Percentiles rank a stretch among this genome's conserved stretches.
Conservation (phyloP, 73 alveolate species). For the Paramecium sexaurelia region DNA sequence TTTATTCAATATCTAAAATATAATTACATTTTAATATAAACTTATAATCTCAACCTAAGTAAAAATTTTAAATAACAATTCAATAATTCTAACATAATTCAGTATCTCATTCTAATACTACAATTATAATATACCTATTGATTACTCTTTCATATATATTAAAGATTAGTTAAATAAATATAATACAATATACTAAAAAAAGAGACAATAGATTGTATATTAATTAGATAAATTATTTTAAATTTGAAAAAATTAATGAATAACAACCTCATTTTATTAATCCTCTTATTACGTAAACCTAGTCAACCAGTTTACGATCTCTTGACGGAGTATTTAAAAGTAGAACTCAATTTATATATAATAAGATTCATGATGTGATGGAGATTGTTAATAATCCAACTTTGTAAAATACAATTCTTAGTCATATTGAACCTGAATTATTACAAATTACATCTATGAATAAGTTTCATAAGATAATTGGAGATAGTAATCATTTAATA, state of each 20-base stretch:
- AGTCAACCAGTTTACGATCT: background rate
- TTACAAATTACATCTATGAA: background rate
- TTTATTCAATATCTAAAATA: too few species aligned
- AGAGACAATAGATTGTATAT: background rate
- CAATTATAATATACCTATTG: too few species aligned
- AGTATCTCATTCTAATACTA: too few species aligned
- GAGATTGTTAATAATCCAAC: slow-evolving; percentile 21
- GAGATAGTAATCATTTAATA: slow-evolving; percentile 19
- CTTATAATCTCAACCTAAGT: too few species aligned
- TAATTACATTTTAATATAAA: too few species aligned
- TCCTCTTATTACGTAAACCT: slow-evolving; percentile 14
- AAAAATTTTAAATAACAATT: too few species aligned
- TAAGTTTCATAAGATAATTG: slow-evolving; percentile 21
- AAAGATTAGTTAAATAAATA: too few species aligned
- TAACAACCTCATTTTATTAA: background rate
- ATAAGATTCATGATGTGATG: background rate
- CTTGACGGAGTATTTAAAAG: slow-evolving; percentile 14
- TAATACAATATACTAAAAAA: too few species aligned
- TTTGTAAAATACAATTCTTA: background rate
- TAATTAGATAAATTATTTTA: background rate
- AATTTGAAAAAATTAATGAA: slow-evolving; percentile 38
- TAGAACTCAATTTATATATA: background rate
- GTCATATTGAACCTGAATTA: background rate
- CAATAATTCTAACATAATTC: too few species aligned
- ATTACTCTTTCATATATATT: too few species aligned